phyloP scores from a whole-genome alignment of 495 filamentous ascomycete genomes.

The Apodospora peruviana region DNA sequence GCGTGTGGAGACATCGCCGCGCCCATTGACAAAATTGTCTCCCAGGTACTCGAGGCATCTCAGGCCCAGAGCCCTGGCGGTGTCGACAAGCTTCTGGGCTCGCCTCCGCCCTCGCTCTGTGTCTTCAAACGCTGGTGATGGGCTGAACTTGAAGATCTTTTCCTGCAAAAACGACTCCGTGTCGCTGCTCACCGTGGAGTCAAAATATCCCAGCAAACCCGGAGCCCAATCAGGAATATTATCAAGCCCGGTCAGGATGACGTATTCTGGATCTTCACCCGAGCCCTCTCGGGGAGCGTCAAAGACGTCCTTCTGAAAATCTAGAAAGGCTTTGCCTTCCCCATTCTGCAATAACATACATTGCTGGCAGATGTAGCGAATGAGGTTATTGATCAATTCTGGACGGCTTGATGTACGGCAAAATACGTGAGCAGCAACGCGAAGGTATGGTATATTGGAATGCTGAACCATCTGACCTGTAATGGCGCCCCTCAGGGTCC shows the following conservation, averaged over 20 bases:
- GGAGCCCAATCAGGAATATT: slow-evolving; percentile 61
- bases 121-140: slow-evolving; percentile 22
- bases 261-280: slow-evolving; percentile 17
- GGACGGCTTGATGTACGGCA: slow-evolving; percentile 23
- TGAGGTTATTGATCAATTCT: slow-evolving; percentile 23
- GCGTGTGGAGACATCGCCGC: slow-evolving; percentile 35
- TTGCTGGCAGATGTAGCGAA: slow-evolving; percentile 29
- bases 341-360: slow-evolving; percentile 32
- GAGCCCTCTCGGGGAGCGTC: slow-evolving; percentile 16
- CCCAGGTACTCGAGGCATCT: slow-evolving; percentile 42
- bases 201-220: slow-evolving; percentile 58
- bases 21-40: slow-evolving; percentile 36
- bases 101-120: slow-evolving; percentile 16
- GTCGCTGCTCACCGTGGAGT: slow-evolving; percentile 46
- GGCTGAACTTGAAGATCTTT: slow-evolving; percentile 46
- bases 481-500: slow-evolving; percentile 28
- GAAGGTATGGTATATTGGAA: slow-evolving; percentile 32
- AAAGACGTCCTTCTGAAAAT: slow-evolving; percentile 33
- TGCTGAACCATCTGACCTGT: slow-evolving; percentile 27
- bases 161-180: slow-evolving; percentile 52
- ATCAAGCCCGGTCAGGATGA: slow-evolving; percentile 34
- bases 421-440: slow-evolving; percentile 26
- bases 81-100: slow-evolving; percentile 20
- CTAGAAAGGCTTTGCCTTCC: slow-evolving; percentile 38
- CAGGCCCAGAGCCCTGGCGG: slow-evolving; percentile 35